Evolutionary conservation across 352 stramenopile species (phyloP).

Genomic region (Pythium sukuiense): DNA sequence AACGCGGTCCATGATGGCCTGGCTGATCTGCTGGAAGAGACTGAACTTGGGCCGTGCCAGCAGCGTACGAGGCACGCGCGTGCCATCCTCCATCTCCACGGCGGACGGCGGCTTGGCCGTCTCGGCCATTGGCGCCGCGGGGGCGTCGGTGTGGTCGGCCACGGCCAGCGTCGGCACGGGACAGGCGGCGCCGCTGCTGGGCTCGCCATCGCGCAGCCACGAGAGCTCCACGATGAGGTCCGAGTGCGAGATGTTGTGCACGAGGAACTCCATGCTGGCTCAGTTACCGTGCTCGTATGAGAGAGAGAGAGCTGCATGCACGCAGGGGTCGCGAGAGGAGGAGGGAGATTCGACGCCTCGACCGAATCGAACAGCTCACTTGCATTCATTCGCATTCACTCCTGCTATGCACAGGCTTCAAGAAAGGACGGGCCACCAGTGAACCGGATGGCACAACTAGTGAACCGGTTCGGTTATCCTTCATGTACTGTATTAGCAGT

Average conservation of each 20-base stretch:
- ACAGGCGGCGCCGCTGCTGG: background rate
- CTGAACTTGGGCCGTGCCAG: constrained; percentile 88
- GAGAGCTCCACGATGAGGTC: constrained; percentile 93
- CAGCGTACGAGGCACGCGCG: constrained; percentile 46
- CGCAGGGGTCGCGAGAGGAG: constrained; percentile 6
- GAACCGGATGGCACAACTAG: background rate
- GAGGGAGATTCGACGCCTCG: background rate
- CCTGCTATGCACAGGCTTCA: background rate
- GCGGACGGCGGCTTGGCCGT: background rate
- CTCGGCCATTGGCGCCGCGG: background rate
- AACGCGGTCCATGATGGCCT: constrained; percentile 68
- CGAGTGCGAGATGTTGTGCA: constrained; percentile 97
- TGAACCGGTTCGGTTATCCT: too few relatives aligned
- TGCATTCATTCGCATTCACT: background rate
- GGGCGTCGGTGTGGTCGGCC: constrained; percentile 9
- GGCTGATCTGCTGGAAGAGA: constrained; percentile 80
- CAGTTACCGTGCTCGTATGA: too few relatives aligned
- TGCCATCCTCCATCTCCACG: constrained; percentile 16
- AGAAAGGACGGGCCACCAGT: background rate
- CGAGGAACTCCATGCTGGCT: constrained; percentile 87
- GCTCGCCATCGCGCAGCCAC: constrained; percentile 52
- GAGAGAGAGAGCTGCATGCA: background rate
- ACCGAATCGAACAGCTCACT: background rate
- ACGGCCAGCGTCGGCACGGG: constrained; percentile 4
- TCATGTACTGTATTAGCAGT: background rate